phyloP scores from a whole-genome alignment of 2,329 filamentous ascomycete genomes.

The Ceratocystis cacaofunesta region DNA sequence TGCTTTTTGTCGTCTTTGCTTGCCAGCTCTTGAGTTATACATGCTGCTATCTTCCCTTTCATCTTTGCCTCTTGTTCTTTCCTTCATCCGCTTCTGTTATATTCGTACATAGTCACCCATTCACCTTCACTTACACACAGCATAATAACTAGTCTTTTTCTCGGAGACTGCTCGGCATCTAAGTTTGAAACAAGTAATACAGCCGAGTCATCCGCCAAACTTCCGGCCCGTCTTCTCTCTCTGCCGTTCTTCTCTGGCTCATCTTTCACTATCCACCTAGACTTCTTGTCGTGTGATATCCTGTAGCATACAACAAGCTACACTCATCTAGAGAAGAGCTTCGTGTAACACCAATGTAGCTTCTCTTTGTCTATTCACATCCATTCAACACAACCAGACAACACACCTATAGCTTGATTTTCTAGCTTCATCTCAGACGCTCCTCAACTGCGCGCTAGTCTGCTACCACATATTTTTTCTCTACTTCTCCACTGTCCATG shows the following conservation, averaged over 20 bases:
- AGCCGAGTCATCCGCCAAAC: neutral
- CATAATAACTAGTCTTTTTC: neutral
- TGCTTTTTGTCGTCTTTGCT: neutral
- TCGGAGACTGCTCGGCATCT: conserved; percentile 3
- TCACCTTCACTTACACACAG: neutral
- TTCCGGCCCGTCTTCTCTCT: neutral
- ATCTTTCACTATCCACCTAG: neutral
- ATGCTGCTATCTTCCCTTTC: neutral
- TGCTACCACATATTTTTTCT: neutral
- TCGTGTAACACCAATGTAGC: neutral
- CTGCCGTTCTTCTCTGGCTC: neutral
- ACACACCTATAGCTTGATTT: neutral
- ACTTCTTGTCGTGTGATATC: neutral
- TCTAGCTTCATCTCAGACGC: neutral
- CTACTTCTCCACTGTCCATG: neutral
- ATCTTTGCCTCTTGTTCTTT: neutral
- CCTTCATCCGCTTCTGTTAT: neutral
- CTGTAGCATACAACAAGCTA: neutral
- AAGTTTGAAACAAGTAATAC: neutral
- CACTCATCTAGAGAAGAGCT: neutral
- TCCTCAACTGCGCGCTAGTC: neutral
- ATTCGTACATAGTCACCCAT: neutral
- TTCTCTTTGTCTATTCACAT: neutral
- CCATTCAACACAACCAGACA: neutral
- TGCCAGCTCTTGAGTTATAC: too few relatives aligned